phyloP scores from a whole-genome alignment of 1,139 yeast species.

The Sporopachydermia cereana region DNA sequence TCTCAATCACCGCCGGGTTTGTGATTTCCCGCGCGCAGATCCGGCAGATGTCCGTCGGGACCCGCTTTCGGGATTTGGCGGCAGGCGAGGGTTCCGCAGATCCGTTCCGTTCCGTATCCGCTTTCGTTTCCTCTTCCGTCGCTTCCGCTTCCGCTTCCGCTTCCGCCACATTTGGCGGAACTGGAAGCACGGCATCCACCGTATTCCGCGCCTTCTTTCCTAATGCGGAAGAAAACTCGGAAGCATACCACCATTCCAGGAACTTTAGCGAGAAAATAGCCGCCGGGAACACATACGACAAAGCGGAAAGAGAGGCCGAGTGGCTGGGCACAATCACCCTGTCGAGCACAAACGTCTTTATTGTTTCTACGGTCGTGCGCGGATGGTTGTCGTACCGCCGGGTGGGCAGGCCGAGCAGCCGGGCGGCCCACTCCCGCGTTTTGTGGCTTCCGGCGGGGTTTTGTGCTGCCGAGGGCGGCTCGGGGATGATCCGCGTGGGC shows the following conservation, averaged over 20 bases:
- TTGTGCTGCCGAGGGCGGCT: slow-evolving; percentile 4
- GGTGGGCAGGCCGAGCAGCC: not conserved
- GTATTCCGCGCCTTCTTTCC: slow-evolving; percentile 39
- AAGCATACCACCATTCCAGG: slow-evolving; percentile 90
- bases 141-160: slow-evolving; percentile 1
- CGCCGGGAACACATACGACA: slow-evolving; percentile 51
- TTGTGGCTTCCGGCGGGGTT: slow-evolving; percentile 9
- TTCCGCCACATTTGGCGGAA: slow-evolving; percentile 28
- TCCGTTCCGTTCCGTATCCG: slow-evolving; percentile 9
- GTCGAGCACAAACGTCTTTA: slow-evolving; percentile 8
- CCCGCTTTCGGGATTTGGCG: slow-evolving; percentile 15
- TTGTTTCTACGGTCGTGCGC: not conserved
- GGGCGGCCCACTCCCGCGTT: not conserved
- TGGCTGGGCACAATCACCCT: slow-evolving; percentile 19
- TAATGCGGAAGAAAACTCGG: slow-evolving; percentile 58
- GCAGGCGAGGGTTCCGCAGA: slow-evolving; percentile 10
- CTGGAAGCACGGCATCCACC: slow-evolving; percentile 42
- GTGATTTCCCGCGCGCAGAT: slow-evolving; percentile 54
- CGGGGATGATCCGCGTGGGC: slow-evolving; percentile 47
- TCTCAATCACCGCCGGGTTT: slow-evolving; percentile 81
- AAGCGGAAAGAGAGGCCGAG: slow-evolving; percentile 23
- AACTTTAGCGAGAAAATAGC: slow-evolving; percentile 79
- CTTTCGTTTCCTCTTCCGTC: slow-evolving; percentile 9
- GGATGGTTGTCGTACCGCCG: not conserved
- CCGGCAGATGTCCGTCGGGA: slow-evolving; percentile 44